Evolutionary conservation across 2,329 filamentous ascomycete genomes (phyloP), one percentile per base, ranked within the genome.

Genomic region (Trichoderma asperellum): DNA sequence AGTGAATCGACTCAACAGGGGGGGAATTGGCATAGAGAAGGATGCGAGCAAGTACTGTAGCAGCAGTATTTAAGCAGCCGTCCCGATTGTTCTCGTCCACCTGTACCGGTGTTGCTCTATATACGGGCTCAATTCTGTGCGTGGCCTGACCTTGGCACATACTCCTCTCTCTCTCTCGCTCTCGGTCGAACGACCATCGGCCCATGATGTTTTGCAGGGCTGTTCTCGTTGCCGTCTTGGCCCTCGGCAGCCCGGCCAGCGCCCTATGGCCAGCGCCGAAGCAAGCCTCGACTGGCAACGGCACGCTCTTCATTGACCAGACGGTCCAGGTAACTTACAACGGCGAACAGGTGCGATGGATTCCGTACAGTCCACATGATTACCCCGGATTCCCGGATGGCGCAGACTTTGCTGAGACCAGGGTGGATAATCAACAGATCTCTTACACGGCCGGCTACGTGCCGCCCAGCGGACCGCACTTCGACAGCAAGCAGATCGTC

Each of bases 201-300:
- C 56, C 14, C 58, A 40, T 35, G 12, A 70, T 70, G 69, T 24
- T 61, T 49, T 55, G n/a, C 52, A 68, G 47, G 65, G 58, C 58
- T 21, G 37, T 68, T 12, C 18, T 68, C 24, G 57, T 65, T n/a
- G 57, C 58, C 37, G 58, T 37, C 21, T 56, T 69, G 59, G 66
- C 57, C 43, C 61, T 69, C 3, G 32, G 68, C 21, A 29, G 56
- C 43, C 74, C 78, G 14, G 84, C 78, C 68, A 73, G 80, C n/a
- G 87, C 87, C 16, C 76, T 90, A 70, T 90, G 88, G 88, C 88
- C 88, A 14, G 80, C 83, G 27, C 88, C 88, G 2, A 79, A 80
- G 66, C 81, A 80, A 49, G 81, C 85, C 66, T 83, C 81, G 56
- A 86, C 83, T 18, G 88, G 88, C 69, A 82, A 82, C 72, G 81